Base-by-base conservation (phyloP, 805 yeast genomes). In the Metschnikowia colocasiae region DNA sequence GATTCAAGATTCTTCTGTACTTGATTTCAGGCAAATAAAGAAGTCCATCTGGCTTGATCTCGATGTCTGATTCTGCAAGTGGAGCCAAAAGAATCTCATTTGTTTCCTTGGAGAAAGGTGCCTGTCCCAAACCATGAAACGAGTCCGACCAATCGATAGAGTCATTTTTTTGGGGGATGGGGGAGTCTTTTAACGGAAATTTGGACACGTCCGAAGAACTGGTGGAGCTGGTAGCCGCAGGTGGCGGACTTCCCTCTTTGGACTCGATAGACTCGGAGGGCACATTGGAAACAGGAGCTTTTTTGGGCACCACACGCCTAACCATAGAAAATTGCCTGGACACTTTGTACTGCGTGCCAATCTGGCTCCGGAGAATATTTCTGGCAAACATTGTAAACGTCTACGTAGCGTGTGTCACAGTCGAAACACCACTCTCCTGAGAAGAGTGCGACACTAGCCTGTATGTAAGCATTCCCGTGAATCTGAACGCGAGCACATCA, bases 1-100 rank as follows among this genome's bases (percentile, higher is more conserved):
- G 75, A 67, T 92, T 92, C 55, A 94, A 68, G 19, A 91, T 84
- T 38, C 99, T 78, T 54, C 99, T 79, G 63, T 94, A 94, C 63
- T 92, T 92, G 68, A 94, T 94, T 64, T 94, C 99, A 0, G 99
- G 99, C 39, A 94, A 71, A 59, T 88, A 94, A 6, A 94, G 65
- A 43, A 94, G 71, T 13, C 98, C 98, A 64, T 94, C 99, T 0
- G 98, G 98, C 51, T 92, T 94, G 54, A 94, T 85, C 63, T 94
- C 99, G 44, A 94, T 82, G 56, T 92, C 97, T 23, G 76, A 75
- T 5, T 79, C 75, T 0, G 75, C 76, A n/a, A 94, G 61, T 0
- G 83, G 79, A 6, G 83, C 79, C 45, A 81, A 62, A 15, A 94
- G 69, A n/a, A 80, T 72, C 22, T 78, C 77, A 46, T 80, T 82